Evolutionary conservation across 2,329 filamentous ascomycete species (phyloP), one percentile per base, ranked within the genome.

Genomic region (Didymella keratinophila): DNA sequence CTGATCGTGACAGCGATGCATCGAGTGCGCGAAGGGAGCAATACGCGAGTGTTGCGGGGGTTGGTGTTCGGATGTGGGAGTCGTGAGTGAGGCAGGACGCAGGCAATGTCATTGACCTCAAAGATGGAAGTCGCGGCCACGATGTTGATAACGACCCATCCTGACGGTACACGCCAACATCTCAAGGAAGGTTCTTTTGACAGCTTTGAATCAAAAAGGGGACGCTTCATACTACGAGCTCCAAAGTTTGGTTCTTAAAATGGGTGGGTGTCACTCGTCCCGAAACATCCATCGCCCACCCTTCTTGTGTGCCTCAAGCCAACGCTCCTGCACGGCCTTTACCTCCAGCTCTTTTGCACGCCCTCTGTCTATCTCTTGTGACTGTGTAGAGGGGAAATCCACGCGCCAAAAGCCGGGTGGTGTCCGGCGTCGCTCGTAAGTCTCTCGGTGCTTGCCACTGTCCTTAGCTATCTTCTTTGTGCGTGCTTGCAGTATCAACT

Each of bases 321-420:
- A 90, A 70, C 93, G 85, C 70, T 91, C 87, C 64, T 87, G 84
- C 1, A 97, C 82, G 55, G 86, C 83, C 48, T 86, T 81, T 64
- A 83, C 84, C 71, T 90, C 88, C 59, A 86, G 79, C 66, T 82
- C 82, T n/a, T 81, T 82, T 0, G 89, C 90, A 71, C 88, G 87
- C 59, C 84, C 82, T 56, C 85, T 85, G 68, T 94, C 87, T 51
- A 82, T 79, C 65, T 86, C 81, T 27, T 88, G 78, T 76, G 97
- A 91, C 74, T 98, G 95, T 1, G 95, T 97, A 25, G 81, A 87
- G 1, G 94, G 93, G 73, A 99, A 96, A 66, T 96, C 94, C 1
- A 89, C 85, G 52, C 91, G 84, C 95, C 95, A 99, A 73, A 92
- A 98, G 0, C 93, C 93, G 1, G 92, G 92, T 12, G 95, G 93